These are phyloP conservation scores for Leccinum fallax DNA, from an alignment of 1,284 basidiomycete species.

Conservation along the genomic window DNA sequence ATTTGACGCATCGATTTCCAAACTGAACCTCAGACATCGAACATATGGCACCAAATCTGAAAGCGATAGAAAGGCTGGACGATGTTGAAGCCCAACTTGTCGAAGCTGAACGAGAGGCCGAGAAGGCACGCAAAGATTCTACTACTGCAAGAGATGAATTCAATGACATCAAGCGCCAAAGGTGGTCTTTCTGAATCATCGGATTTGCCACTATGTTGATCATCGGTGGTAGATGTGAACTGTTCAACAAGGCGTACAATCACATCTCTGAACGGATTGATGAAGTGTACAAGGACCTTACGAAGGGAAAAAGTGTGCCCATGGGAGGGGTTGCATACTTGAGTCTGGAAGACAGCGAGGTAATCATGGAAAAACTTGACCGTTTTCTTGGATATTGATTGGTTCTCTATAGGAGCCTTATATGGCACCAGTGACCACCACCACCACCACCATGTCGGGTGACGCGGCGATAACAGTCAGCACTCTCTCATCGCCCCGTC, in stretches of 20 bases:
- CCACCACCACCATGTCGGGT: no score
- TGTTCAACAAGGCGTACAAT: conserved; percentile 96
- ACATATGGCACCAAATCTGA: conserved; percentile 94
- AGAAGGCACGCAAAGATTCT: conserved; percentile 80
- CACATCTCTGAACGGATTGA: conserved; percentile 96
- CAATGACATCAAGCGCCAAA: conserved; percentile 81
- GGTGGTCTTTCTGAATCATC: conserved; percentile 45
- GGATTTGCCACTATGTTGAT: background rate
- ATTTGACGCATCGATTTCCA: conserved; percentile 77
- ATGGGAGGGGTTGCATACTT: conserved; percentile 97
- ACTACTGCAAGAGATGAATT: conserved; percentile 90
- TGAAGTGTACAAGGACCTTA: conserved; percentile 96
- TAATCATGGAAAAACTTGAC: conserved; percentile 37
- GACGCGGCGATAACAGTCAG: no score
- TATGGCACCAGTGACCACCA: conserved; percentile 21
- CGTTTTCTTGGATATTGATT: conserved; percentile 5
- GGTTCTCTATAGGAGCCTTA: conserved; percentile 81
- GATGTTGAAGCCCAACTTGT: conserved; percentile 85
- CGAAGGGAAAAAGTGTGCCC: conserved; percentile 89
- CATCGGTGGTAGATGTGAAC: conserved; percentile 54
- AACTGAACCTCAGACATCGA: conserved; percentile 84
- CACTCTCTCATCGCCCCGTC: conserved; percentile 20
- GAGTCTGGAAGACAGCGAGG: conserved; percentile 93
- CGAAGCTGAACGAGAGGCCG: conserved; percentile 76
- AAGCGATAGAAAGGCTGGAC: conserved; percentile 92